Base-by-base conservation (phyloP, 2,329 filamentous ascomycete species). In the Penicillium hesseltinei region DNA sequence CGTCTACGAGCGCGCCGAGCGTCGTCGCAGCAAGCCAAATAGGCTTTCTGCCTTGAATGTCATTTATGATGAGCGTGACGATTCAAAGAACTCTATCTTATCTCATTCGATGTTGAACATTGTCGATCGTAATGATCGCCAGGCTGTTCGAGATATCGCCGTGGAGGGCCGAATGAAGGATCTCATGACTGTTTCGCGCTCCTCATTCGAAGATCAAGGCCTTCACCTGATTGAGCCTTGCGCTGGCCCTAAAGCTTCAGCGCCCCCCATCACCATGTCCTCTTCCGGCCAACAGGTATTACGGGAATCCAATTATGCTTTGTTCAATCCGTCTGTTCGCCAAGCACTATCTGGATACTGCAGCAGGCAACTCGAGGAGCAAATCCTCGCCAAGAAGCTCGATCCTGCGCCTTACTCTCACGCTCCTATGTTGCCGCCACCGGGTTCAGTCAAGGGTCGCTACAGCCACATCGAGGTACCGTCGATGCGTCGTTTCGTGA, bases 401-500 rank as follows among this genome's bases (percentile, higher is more conserved):
- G 85, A 91, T 5, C 78, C 85, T 15, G 39, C 57, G 1, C 72
- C 72, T 6, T 77, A 74, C 61, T 80, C 83, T 25, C 77, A 82
- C 36, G 87, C 88, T 67, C 89, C 92, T 63, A 80, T 92, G 74
- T 80, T 97, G 1, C 92, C 94, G 3, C 78, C 82, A 36, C 92
- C 94, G 0, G 87, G 90, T 59, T 91, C 90, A 45, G 84, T 89
- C 70, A 93, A 91, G 80, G 85, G 87, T 63, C 86, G 90, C 25
- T 97, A 92, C 76, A 97, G 90, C 50, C 90, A 93, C 72, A 95
- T 99, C 62, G 84, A 88, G 50, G 92, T 97, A 35, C 94, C 94
- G 0, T 97, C 92, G 11, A 99, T 99, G 94, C 89, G 87, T 49
- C 91, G 92, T 66, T 99, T 99, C 71, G 94, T 99, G 58, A 97